Percentiles rank a stretch among this genome's conserved stretches.
These are phyloP conservation scores for Fusarium sp. DNA, from an alignment of 2,329 filamentous ascomycete genomes.

Conservation along the genomic window DNA sequence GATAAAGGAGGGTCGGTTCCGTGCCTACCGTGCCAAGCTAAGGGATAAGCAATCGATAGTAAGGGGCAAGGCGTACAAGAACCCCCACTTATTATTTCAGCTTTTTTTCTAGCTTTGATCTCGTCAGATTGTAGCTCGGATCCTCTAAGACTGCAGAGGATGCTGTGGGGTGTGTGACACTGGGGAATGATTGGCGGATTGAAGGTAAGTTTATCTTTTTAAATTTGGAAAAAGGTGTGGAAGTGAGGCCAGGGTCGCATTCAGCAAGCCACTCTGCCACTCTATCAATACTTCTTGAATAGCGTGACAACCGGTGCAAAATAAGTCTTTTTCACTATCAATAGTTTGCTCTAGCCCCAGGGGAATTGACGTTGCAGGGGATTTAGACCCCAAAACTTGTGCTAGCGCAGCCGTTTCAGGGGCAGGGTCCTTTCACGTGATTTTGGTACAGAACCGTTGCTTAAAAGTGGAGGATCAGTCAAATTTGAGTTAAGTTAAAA, in stretches of 20 bases:
- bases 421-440: slow-evolving; percentile 11
- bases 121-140: neutral
- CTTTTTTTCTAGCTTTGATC: neutral
- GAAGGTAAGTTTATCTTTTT: neutral
- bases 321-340: neutral
- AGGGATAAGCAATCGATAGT: slow-evolving; percentile 21
- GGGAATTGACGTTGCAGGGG: neutral
- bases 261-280: neutral
- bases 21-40: too few relatives aligned
- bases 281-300: neutral
- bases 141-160: neutral
- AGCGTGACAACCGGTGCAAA: neutral
- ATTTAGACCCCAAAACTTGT: neutral
- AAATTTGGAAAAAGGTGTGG: neutral
- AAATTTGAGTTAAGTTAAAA: slow-evolving; percentile 10
- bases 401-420: slow-evolving; percentile 4
- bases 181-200: neutral
- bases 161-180: neutral
- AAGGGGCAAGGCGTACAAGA: slow-evolving; percentile 17
- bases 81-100: slow-evolving; percentile 27
- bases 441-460: neutral
- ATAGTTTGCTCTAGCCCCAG: neutral
- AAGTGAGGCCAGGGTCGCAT: neutral
- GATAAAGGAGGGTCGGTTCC: slow-evolving; percentile 13
- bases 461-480: slow-evolving; percentile 2